Conservation (phyloP, 352 stramenopile genomes). For the Blastocystis sp. region DNA sequence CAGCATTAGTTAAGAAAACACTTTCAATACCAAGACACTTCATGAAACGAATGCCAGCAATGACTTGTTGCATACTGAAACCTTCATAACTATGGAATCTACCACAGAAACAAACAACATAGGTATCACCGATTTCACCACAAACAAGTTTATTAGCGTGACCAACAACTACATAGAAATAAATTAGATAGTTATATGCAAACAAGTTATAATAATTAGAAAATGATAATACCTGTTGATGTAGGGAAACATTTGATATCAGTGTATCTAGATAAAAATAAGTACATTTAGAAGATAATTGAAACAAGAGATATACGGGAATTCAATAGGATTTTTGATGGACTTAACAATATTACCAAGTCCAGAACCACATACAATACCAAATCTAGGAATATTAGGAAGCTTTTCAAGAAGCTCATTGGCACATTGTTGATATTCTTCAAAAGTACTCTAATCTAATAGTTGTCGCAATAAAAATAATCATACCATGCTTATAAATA, state of each 20-base stretch:
- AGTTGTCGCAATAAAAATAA: too few relatives aligned
- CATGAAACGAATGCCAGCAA: slow-evolving; percentile 78
- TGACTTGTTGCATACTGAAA: slow-evolving; percentile 72
- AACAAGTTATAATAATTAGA: slow-evolving; percentile 54
- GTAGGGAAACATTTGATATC: slow-evolving; percentile 74
- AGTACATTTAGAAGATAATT: neutral
- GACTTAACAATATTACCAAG: slow-evolving; percentile 69
- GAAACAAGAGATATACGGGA: slow-evolving; percentile 41
- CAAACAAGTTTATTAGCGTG: slow-evolving; percentile 15
- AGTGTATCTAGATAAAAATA: slow-evolving; percentile 60
- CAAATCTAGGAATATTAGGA: slow-evolving; percentile 47
- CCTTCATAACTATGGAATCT: slow-evolving; percentile 89
- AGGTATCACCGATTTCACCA: slow-evolving; percentile 51
- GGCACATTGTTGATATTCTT: too few relatives aligned
- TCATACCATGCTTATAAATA: too few relatives aligned
- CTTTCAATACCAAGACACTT: slow-evolving; percentile 76
- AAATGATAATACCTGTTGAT: slow-evolving; percentile 84
- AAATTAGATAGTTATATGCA: slow-evolving; percentile 3
- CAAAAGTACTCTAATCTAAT: too few relatives aligned
- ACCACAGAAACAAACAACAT: slow-evolving; percentile 62
- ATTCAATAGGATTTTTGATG: slow-evolving; percentile 60
- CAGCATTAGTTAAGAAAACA: slow-evolving; percentile 82
- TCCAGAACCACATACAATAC: slow-evolving; percentile 76
- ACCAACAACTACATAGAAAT: slow-evolving; percentile 15
- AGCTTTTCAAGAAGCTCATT: too few relatives aligned